These are phyloP conservation scores for Phytopythium chamaehyphon DNA, from an alignment of 352 stramenopile species.

Conservation along the genomic window DNA sequence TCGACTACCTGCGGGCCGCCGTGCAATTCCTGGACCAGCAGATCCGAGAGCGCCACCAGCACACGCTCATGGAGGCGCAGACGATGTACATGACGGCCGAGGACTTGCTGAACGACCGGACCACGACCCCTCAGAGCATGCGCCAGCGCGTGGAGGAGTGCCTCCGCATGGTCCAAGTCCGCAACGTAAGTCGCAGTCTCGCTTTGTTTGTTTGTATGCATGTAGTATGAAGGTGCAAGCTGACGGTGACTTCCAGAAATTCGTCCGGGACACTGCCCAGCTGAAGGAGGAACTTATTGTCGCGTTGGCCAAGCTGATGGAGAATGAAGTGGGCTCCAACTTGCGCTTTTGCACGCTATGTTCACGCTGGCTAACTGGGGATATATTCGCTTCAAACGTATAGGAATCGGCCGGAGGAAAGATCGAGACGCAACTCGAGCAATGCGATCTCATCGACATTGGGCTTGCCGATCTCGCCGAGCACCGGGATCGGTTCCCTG, in stretches of 20 bases:
- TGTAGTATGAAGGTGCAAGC: no score
- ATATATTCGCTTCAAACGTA: not conserved
- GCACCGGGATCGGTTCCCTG: slow-evolving; percentile 57
- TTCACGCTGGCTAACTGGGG: not conserved
- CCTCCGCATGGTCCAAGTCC: slow-evolving; percentile 65
- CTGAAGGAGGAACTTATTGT: slow-evolving; percentile 49
- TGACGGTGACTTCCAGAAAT: slow-evolving; percentile 48
- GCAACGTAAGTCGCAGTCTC: slow-evolving; percentile 59
- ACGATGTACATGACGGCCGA: slow-evolving; percentile 44
- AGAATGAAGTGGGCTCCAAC: slow-evolving; percentile 39
- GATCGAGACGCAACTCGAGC: slow-evolving; percentile 73
- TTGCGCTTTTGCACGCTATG: not conserved
- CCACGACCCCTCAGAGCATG: slow-evolving; percentile 34
- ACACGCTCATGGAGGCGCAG: slow-evolving; percentile 42
- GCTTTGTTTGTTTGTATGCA: no score
- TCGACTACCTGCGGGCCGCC: slow-evolving; percentile 68
- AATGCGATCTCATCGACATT: slow-evolving; percentile 84
- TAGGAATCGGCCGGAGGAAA: slow-evolving; percentile 55
- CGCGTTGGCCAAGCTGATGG: slow-evolving; percentile 54
- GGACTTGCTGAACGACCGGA: slow-evolving; percentile 52
- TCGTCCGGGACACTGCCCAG: slow-evolving; percentile 41
- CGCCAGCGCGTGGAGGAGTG: slow-evolving; percentile 59
- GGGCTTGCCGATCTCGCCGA: slow-evolving; percentile 66
- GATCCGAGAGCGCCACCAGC: slow-evolving; percentile 54
- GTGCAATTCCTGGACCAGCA: slow-evolving; percentile 61